Base-by-base conservation (phyloP, 352 stramenopile genomes). In the Elongisporangium undulatum region DNA sequence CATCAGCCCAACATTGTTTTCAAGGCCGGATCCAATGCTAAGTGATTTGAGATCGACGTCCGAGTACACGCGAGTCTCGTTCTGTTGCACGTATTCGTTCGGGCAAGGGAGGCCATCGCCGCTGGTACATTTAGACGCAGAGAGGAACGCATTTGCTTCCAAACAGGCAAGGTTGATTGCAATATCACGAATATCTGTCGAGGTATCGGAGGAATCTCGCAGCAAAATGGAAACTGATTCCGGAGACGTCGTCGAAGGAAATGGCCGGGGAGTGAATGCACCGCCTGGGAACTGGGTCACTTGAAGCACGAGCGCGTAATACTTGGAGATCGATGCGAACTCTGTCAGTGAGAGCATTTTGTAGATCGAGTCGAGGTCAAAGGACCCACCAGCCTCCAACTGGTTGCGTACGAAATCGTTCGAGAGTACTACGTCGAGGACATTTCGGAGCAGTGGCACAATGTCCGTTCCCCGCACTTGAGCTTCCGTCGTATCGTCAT, bases 231-330 rank as follows among this genome's bases (percentile, higher is more conserved):
- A 41, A 6, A 41, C 29, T 13, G 29, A 15, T 41, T 41, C 5
- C 29, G 29, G 13, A 13, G 29, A 41, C 13, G 13, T 41, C 29
- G 29, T 41, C 13, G 58, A 24, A 20, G 53, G 9, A 19, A 82
- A 66, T 2, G 39, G 24, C 0, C 74, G 61, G 19, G 61, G 56
- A 1, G 74, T 80, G 66, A 83, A 76, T 2, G 22, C 58, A 0
- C 38, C 71, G 0, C 56, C 71, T 2, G 71, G 71, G 51, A 80
- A 83, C 49, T 77, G 64, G 16, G 69, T 64, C 63, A 61, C 72
- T 49, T 83, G 74, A 19, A 77, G 55, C 8, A 79, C 59, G 3
- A 83, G 63, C 10, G 74, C 61, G 52, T 79, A 77, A n/a, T 80
- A 76, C 58, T 74, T 64, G 2, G 71, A 59, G 3, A 76, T 24